phyloP scores from a whole-genome alignment of 805 yeast genomes.

The Zygotorulaspora danielsina region DNA sequence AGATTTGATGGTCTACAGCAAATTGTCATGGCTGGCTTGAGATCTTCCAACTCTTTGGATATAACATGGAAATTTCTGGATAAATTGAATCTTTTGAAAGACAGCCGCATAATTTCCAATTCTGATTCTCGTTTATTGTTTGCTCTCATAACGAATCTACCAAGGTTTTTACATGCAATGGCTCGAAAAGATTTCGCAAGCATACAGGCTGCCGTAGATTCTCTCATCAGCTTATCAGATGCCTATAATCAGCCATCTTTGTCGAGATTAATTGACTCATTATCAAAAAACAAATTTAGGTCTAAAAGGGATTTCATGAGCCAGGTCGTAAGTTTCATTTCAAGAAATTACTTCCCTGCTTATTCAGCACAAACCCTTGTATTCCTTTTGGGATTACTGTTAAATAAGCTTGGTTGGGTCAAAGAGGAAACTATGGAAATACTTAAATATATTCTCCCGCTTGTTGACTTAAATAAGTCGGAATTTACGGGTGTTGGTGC shows the following conservation, averaged over 20 bases:
- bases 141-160: slow-evolving; percentile 73
- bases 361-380: slow-evolving; percentile 72
- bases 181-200: slow-evolving; percentile 54
- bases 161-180: slow-evolving; percentile 79
- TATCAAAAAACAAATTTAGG: slow-evolving; percentile 74
- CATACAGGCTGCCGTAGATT: slow-evolving; percentile 48
- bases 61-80: slow-evolving; percentile 71
- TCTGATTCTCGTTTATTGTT: slow-evolving; percentile 64
- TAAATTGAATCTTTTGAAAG: slow-evolving; percentile 58
- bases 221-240: slow-evolving; percentile 59
- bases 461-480: slow-evolving; percentile 68
- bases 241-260: slow-evolving; percentile 52
- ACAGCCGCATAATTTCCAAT: slow-evolving; percentile 73
- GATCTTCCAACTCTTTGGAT: slow-evolving; percentile 78
- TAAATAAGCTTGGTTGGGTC: slow-evolving; percentile 76
- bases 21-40: slow-evolving; percentile 71
- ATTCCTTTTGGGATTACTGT: slow-evolving; percentile 69
- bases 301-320: slow-evolving; percentile 85
- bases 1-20: slow-evolving; percentile 84
- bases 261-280: slow-evolving; percentile 68
- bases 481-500: slow-evolving; percentile 92
- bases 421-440: slow-evolving; percentile 74
- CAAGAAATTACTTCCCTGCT: slow-evolving; percentile 63
- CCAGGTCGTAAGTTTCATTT: slow-evolving; percentile 72
- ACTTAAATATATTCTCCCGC: slow-evolving; percentile 68